Conservation (phyloP, 2,329 filamentous ascomycete genomes). For the Elsinoe perseae region DNA sequence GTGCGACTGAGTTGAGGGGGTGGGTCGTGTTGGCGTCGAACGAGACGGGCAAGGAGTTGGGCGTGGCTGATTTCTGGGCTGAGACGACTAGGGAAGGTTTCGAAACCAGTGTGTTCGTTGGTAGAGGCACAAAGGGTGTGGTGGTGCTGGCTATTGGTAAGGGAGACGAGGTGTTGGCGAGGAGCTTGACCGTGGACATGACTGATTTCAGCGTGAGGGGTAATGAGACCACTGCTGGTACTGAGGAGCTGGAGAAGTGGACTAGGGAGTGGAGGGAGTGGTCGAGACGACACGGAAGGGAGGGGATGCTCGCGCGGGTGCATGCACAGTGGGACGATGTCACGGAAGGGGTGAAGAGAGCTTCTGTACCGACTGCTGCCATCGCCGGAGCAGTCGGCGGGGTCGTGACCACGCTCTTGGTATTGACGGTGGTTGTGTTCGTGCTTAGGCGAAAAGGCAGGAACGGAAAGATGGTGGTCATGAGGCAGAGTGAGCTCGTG, state of each 20-base stretch:
- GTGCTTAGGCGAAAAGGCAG: not conserved
- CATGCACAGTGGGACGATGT: slow-evolving; percentile 7
- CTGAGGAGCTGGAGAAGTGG: not conserved
- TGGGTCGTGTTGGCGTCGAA: slow-evolving; percentile 20
- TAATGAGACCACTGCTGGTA: not conserved
- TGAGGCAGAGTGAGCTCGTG: not conserved
- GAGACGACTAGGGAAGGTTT: slow-evolving; percentile 19
- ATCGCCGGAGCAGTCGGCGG: not conserved
- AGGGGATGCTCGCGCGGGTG: not conserved
- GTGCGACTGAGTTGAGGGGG: slow-evolving; percentile 18
- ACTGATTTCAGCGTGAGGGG: slow-evolving; percentile 11
- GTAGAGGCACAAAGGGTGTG: slow-evolving; percentile 17
- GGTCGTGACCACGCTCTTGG: not conserved
- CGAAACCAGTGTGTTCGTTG: slow-evolving; percentile 19
- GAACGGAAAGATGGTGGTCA: not conserved
- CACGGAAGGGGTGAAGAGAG: not conserved
- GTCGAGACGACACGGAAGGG: not conserved
- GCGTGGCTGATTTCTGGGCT: slow-evolving; percentile 15
- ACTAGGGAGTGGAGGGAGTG: not conserved
- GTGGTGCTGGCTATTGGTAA: slow-evolving; percentile 22
- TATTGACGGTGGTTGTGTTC: not conserved
- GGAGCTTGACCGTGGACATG: slow-evolving; percentile 19
- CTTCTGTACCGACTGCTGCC: slow-evolving; percentile 1
- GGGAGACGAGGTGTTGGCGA: slow-evolving; percentile 19
- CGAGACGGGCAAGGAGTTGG: slow-evolving; percentile 10